phyloP scores from a whole-genome alignment of 2,329 filamentous ascomycete genomes.

The Pyricularia sp. region DNA sequence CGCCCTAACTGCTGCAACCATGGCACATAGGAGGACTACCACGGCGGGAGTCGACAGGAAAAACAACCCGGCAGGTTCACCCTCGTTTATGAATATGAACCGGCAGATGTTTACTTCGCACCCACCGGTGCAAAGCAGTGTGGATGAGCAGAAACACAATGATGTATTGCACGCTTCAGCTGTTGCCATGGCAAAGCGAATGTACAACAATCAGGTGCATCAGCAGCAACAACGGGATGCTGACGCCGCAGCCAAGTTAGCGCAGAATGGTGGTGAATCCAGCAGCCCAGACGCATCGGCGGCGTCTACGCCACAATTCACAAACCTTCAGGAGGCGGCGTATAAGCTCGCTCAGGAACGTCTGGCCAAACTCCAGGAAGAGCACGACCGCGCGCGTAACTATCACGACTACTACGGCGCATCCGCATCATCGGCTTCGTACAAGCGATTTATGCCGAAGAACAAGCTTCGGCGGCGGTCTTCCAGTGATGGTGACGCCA shows the following conservation, averaged over 20 bases:
- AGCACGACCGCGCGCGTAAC: conserved; percentile 46
- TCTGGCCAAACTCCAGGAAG: conserved; percentile 68
- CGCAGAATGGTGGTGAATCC: conserved; percentile 17
- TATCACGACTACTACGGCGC: conserved; percentile 69
- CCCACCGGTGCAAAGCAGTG: conserved; percentile 62
- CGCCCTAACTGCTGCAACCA: conserved; percentile 64
- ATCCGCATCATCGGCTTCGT: conserved; percentile 25
- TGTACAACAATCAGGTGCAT: conserved; percentile 58
- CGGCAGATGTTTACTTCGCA: conserved; percentile 70
- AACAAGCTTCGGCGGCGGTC: conserved; percentile 52
- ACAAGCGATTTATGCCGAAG: conserved; percentile 38
- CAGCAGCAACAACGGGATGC: conserved; percentile 56
- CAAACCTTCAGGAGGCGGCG: conserved; percentile 74
- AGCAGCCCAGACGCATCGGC: conserved; percentile 19
- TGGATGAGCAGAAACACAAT: conserved; percentile 63
- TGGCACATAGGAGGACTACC: conserved; percentile 46
- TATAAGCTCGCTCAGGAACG: conserved; percentile 80
- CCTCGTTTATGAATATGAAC: conserved; percentile 55
- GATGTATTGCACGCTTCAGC: conserved; percentile 74
- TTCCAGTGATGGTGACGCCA: conserved; percentile 53
- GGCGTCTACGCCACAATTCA: conserved; percentile 26
- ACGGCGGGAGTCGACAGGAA: conserved; percentile 35
- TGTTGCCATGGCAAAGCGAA: conserved; percentile 79
- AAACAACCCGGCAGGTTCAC: conserved; percentile 46
- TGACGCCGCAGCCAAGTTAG: conserved; percentile 35